phyloP scores from a whole-genome alignment of 805 yeast genomes.

The Ogataea nakhonphanomensis region DNA sequence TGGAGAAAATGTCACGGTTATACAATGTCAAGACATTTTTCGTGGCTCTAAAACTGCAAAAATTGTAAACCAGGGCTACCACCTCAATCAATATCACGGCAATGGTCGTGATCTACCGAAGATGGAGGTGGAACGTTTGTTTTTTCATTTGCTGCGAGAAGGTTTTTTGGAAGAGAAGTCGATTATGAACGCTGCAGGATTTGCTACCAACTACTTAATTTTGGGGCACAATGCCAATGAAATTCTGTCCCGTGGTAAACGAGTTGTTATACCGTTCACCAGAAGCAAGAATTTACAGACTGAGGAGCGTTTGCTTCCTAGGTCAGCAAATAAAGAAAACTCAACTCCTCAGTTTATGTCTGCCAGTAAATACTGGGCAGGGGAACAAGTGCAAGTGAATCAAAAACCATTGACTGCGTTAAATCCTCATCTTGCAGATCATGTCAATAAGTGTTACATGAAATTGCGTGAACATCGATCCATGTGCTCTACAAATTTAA shows the following conservation, averaged over 20 bases:
- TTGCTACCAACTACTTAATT: slow-evolving; percentile 71
- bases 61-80: slow-evolving; percentile 61
- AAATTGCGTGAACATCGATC: slow-evolving; percentile 41
- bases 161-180: slow-evolving; percentile 68
- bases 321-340: slow-evolving; percentile 21
- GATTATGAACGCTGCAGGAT: slow-evolving; percentile 70
- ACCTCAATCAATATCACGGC: slow-evolving; percentile 62
- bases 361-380: slow-evolving; percentile 16
- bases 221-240: slow-evolving; percentile 54
- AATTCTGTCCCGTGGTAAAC: slow-evolving; percentile 39
- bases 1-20: slow-evolving; percentile 61
- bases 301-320: background rate
- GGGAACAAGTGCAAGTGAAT: slow-evolving; percentile 1
- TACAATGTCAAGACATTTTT: slow-evolving; percentile 79
- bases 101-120: slow-evolving; percentile 61
- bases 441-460: slow-evolving; percentile 30
- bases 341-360: slow-evolving; percentile 16
- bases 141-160: slow-evolving; percentile 70
- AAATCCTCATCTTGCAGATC: slow-evolving; percentile 26
- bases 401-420: slow-evolving; percentile 4
- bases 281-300: slow-evolving; percentile 6
- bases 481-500: slow-evolving; percentile 39
- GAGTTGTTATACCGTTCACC: slow-evolving; percentile 52
- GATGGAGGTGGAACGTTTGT: slow-evolving; percentile 74
- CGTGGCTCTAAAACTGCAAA: slow-evolving; percentile 68